Evolutionary conservation across 148 eudicot genomes (phyloP).

Genomic region (Spergularia marina): DNA sequence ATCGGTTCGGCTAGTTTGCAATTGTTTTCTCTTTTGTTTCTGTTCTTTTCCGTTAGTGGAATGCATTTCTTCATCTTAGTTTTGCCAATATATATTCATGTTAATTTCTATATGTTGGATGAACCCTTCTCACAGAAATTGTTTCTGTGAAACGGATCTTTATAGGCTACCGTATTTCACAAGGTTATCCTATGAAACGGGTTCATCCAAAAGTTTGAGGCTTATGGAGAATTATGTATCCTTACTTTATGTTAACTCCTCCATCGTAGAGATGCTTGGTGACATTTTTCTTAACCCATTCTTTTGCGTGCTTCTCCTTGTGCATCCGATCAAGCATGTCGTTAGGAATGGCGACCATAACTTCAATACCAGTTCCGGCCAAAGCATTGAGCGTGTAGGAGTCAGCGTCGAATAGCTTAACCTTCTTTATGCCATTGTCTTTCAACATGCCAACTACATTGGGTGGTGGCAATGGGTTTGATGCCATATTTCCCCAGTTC

Average conservation of each 20-base stretch:
- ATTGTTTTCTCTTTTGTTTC: too few relatives aligned
- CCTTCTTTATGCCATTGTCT: slow-evolving; percentile 61
- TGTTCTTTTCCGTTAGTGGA: too few relatives aligned
- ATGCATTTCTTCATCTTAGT: too few relatives aligned
- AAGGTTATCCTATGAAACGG: too few relatives aligned
- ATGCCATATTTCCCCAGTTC: slow-evolving; percentile 74
- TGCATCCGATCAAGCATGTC: slow-evolving; percentile 37
- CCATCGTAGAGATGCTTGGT: slow-evolving; percentile 45
- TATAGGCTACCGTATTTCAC: too few relatives aligned
- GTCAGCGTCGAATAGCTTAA: slow-evolving; percentile 79
- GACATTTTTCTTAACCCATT: slow-evolving; percentile 73
- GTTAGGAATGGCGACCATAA: slow-evolving; percentile 85
- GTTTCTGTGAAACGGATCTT: too few relatives aligned
- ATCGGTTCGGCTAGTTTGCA: too few relatives aligned
- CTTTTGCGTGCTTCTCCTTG: slow-evolving; percentile 42
- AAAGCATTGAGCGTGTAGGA: slow-evolving; percentile 44
- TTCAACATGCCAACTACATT: slow-evolving; percentile 57
- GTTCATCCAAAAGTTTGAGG: too few relatives aligned
- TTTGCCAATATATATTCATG: too few relatives aligned
- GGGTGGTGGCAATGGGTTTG: slow-evolving; percentile 46
- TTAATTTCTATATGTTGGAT: too few relatives aligned
- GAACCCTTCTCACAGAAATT: too few relatives aligned
- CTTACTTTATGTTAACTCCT: slow-evolving; percentile 71
- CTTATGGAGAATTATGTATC: neutral
- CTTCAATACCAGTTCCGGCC: slow-evolving; percentile 64